Evolutionary conservation across 805 yeast genomes (phyloP), one percentile per base, ranked within the genome.

Genomic region (Monosporozyma aerobia): DNA sequence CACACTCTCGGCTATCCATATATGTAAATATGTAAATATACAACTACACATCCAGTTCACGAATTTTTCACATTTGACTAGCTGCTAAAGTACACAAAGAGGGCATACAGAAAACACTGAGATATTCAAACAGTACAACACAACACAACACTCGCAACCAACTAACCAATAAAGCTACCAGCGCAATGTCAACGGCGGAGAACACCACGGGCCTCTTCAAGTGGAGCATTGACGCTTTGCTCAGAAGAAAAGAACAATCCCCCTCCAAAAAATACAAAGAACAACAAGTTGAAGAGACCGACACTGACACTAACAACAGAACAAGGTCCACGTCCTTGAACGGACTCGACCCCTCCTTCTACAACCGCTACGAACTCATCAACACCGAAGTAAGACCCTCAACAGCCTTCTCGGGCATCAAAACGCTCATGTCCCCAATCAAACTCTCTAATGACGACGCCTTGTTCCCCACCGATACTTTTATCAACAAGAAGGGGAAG

Each of bases 201-300:
- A 23, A 43, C n/a, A 49, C 51, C 1, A 32, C 30, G n/a, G 53
- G 53, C n/a, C 29, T 56, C 3, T 54, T 56, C 25, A 44, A 43
- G 43, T 67, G 71, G 71, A 63, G 68, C 1, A 58, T 60, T 49
- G 71, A 67, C 54, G 69, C 71, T 2, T 46, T 67, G 27, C 65
- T 67, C 55, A 65, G 65, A 35, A 35, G 39, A 7, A 54, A 63
- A 22, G 48, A 55, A 22, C 50, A 58, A 14, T 63, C 69, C 3
- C 70, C 70, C 23, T 62, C 65, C 2, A 58, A 59, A 47, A 64
- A 63, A 50, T 66, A 63, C 48, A 59, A 54, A 43, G n/a, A 7
- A 16, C 10, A 47, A 27, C 30, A 32, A 37, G 9, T 25, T 3
- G 39, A 10, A 7, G 37, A 25, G 27, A 19, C 19, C 2, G 19